These are phyloP conservation scores for Cyclotella cryptica DNA, from an alignment of 108 stramenopile genomes.

Conservation along the genomic window DNA sequence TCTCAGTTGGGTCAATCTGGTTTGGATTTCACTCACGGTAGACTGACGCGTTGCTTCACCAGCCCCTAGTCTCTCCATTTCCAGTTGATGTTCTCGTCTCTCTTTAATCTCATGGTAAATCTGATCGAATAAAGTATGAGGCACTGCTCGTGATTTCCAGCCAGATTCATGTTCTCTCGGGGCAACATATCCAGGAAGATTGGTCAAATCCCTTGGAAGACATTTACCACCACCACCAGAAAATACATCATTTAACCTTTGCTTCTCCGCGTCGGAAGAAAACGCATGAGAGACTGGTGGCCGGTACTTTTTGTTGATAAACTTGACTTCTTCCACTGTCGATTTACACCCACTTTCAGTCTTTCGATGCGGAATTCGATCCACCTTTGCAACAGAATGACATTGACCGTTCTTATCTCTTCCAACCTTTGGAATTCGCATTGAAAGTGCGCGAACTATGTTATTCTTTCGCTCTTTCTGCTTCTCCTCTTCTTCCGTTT, in stretches of 20 bases:
- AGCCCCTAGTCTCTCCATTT: slow-evolving; percentile 42
- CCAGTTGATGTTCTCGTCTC: slow-evolving; percentile 44
- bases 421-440: slow-evolving; percentile 44
- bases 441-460: slow-evolving; percentile 23
- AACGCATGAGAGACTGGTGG: slow-evolving; percentile 22
- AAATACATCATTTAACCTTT: slow-evolving; percentile 27
- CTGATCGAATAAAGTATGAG: slow-evolving; percentile 39
- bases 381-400: slow-evolving; percentile 7
- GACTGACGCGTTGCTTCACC: slow-evolving; percentile 34
- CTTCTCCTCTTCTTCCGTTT: slow-evolving; percentile 26
- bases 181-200: background rate
- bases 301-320: slow-evolving; percentile 39
- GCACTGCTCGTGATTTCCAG: background rate
- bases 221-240: slow-evolving; percentile 21
- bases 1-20: slow-evolving; percentile 30
- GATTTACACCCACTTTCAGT: slow-evolving; percentile 18
- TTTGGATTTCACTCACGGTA: slow-evolving; percentile 36
- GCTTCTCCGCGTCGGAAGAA: slow-evolving; percentile 44
- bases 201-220: slow-evolving; percentile 31
- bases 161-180: background rate
- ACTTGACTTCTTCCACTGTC: slow-evolving; percentile 13
- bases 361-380: slow-evolving; percentile 42
- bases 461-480: slow-evolving; percentile 36
- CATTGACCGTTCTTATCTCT: background rate
- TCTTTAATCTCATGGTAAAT: slow-evolving; percentile 42